A percentile compares a stretch with the other conserved stretches of the same genome.
Conservation (phyloP, 306 rosid species). For the Oemleria cerasiformis region DNA sequence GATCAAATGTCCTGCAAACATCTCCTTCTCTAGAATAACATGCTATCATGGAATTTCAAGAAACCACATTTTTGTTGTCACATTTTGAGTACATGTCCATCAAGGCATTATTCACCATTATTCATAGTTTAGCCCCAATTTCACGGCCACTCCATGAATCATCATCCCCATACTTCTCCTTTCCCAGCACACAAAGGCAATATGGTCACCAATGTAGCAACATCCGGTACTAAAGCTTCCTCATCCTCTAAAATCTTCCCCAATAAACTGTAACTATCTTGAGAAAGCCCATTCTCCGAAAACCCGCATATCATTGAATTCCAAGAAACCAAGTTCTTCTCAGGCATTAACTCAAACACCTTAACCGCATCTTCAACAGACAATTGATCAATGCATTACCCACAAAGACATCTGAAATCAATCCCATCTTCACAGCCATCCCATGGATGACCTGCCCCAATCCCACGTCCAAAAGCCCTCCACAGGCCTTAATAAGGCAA, state of each 20-base stretch:
- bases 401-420: conserved; percentile 57
- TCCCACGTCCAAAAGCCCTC: conserved; percentile 40
- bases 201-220: conserved; percentile 62
- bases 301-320: conserved; percentile 59
- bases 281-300: conserved; percentile 52
- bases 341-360: conserved; percentile 58
- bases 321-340: conserved; percentile 72
- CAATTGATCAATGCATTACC: conserved; percentile 63
- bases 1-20: conserved; percentile 41
- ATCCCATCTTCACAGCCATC: conserved; percentile 48
- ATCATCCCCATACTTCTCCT: conserved; percentile 51
- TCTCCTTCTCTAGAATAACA: conserved; percentile 65
- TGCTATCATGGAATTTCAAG: conserved; percentile 77
- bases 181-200: conserved; percentile 58
- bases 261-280: conserved; percentile 38
- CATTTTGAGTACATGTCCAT: conserved; percentile 79
- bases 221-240: conserved; percentile 58
- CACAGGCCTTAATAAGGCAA: conserved; percentile 61
- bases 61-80: conserved; percentile 54
- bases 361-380: conserved; percentile 41
- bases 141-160: conserved; percentile 72
- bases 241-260: conserved; percentile 39
- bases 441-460: conserved; percentile 63
- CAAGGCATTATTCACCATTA: conserved; percentile 64
- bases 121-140: conserved; percentile 48